A percentile compares a stretch with the other conserved stretches of the same genome.
Conservation (phyloP, 2,329 filamentous ascomycete genomes). For the Lecanoromycetidae sp. region DNA sequence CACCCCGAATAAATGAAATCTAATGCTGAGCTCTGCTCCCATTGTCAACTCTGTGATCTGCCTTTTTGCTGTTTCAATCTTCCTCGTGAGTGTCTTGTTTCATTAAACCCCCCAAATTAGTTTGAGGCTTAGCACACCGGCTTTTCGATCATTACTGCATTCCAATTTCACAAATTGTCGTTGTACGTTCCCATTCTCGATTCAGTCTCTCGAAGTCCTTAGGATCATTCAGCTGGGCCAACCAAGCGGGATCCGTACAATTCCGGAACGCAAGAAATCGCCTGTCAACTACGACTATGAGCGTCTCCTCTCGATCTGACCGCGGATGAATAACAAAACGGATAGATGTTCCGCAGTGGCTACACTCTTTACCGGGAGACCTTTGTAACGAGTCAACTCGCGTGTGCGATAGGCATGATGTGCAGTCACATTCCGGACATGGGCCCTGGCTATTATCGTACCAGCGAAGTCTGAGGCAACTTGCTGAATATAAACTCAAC, state of each 20-base stretch:
- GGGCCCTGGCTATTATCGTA: background rate
- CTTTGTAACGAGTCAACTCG: rapidly evolving
- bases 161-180: too few species aligned
- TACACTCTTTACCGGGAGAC: background rate
- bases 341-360: background rate
- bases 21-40: too few species aligned
- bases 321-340: background rate
- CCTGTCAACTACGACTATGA: background rate
- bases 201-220: background rate
- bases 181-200: too few species aligned
- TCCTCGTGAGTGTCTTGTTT: too few species aligned
- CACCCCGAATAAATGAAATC: too few species aligned
- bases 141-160: too few species aligned
- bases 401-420: background rate
- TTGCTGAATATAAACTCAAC: background rate
- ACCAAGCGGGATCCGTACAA: background rate
- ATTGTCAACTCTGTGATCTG: too few species aligned
- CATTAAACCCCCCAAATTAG: too few species aligned
- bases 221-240: background rate
- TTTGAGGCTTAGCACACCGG: too few species aligned
- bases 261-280: too few species aligned
- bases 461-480: background rate
- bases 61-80: too few species aligned
- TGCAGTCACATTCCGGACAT: background rate
- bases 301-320: background rate